phyloP scores from a whole-genome alignment of 306 rosid genomes.

The Gillenia trifoliata region DNA sequence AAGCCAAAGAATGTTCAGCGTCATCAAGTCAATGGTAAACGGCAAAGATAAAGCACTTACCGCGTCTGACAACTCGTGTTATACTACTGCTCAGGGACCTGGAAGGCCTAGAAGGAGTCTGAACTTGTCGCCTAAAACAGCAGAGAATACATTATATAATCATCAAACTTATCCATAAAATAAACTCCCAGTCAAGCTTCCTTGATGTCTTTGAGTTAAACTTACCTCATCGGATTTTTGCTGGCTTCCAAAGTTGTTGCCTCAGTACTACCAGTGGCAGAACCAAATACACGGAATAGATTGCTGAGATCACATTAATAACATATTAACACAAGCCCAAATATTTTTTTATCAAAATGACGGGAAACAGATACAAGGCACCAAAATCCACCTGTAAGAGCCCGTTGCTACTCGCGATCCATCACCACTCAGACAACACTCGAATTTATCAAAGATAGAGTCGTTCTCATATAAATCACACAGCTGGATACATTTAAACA shows the following conservation, averaged over 20 bases:
- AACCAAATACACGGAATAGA: conserved; percentile 94
- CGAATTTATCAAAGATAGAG: conserved; percentile 93
- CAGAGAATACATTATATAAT: not conserved
- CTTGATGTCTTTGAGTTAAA: conserved; percentile 1
- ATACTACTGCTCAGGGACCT: conserved; percentile 90
- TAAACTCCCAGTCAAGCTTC: not conserved
- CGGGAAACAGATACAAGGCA: conserved; percentile 1
- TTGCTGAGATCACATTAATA: conserved; percentile 60
- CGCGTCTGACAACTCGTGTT: conserved; percentile 92
- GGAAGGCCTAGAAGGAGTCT: conserved; percentile 89
- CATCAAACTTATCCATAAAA: conserved; percentile 5
- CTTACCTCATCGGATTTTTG: conserved; percentile 94
- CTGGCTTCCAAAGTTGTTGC: conserved; percentile 94
- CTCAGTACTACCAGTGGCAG: conserved; percentile 62
- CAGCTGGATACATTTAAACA: conserved; percentile 48
- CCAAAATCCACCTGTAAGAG: conserved; percentile 72
- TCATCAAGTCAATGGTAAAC: not conserved
- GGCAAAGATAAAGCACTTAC: conserved; percentile 29
- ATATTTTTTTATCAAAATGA: conserved; percentile 2
- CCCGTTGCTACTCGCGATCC: conserved; percentile 91
- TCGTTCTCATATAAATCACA: conserved; percentile 98
- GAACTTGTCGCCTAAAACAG: conserved; percentile 83
- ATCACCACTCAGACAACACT: conserved; percentile 94
- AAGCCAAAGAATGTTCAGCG: not conserved
- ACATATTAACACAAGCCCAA: conserved; percentile 21